Evolutionary conservation across 2,329 filamentous ascomycete species (phyloP).

Genomic region (Ceratocystis destructans): DNA sequence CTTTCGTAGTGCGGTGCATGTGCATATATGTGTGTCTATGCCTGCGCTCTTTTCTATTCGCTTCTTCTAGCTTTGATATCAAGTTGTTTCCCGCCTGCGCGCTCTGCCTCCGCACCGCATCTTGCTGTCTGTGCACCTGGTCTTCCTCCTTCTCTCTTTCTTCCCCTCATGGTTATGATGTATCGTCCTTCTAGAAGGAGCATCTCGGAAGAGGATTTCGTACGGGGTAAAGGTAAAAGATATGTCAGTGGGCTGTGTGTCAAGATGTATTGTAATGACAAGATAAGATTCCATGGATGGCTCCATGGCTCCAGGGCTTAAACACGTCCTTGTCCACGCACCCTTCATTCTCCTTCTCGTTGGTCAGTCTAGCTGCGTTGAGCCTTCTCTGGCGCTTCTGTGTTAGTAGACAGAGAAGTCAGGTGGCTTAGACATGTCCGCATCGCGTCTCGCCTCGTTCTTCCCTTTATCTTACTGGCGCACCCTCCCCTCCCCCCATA

Average conservation of each 20-base stretch:
- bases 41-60: too few relatives aligned
- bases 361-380: not conserved
- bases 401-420: not conserved
- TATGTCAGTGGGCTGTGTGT: not conserved
- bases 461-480: too few relatives aligned
- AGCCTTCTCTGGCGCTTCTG: too few relatives aligned
- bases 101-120: not conserved
- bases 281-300: not conserved
- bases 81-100: not conserved
- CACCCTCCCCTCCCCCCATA: not conserved
- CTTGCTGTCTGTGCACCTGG: not conserved
- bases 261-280: not conserved
- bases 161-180: not conserved
- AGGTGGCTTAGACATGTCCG: not conserved
- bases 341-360: not conserved
- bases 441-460: not conserved
- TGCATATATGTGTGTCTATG: too few relatives aligned
- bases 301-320: not conserved
- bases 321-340: not conserved
- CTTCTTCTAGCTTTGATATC: too few relatives aligned
- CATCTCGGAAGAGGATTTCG: not conserved
- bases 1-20: too few relatives aligned
- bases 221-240: not conserved
- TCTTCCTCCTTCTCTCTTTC: not conserved
- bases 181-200: conserved; percentile 8